Evolutionary conservation across 306 rosid species (phyloP), one percentile per base, ranked within the genome.

Genomic region (Casuarina equisetifolia): DNA sequence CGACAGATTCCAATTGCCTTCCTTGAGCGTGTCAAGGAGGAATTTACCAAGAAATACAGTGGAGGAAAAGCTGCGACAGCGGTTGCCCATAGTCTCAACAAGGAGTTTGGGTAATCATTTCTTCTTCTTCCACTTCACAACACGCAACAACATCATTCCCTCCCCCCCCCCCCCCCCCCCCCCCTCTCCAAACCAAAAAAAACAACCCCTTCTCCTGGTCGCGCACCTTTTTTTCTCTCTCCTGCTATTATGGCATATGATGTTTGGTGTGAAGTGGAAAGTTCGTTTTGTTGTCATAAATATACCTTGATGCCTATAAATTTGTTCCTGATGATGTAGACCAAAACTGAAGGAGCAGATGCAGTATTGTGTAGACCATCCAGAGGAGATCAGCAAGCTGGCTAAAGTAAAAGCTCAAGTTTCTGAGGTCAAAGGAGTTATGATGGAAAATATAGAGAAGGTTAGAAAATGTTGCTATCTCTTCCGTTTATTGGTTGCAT

Each of bases 401-500:
- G 96, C 98, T 13, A 95, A 91, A 88, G 99, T 95, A 77, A 92
- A 95, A 84, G 97, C 97, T 77, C 99, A 95, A 77, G 98, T 95
- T 77, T 82, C 99, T 73, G 99, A 95, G 88, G 99, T 95, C 46
- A 95, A 92, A 88, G 98, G 97, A 79, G 99, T 95, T 64, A 95
- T 95, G 99, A 92, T 95, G 99, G 99, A 95, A 79, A 95, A 95
- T 80, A 95, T 95, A 73, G 99, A 92, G 78, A 92, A 95, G 96
- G 98, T 79, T 76, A 67, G 70, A 55, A 9, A 25, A 25, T 7
- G 13, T 2, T 74, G 20, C 61, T 25, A 3, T 58, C 64, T 58
- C 64, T 20, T 58, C 64, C 4, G 8, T 58, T 58, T 73, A 2
- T 40, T 20, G 9, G 11, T 74, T 74, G 53, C 52, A 20, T 20